A percentile compares a stretch with the other conserved stretches of the same genome.
Conservation (phyloP, 2,329 filamentous ascomycete species). For the Diplodia sapinea region DNA sequence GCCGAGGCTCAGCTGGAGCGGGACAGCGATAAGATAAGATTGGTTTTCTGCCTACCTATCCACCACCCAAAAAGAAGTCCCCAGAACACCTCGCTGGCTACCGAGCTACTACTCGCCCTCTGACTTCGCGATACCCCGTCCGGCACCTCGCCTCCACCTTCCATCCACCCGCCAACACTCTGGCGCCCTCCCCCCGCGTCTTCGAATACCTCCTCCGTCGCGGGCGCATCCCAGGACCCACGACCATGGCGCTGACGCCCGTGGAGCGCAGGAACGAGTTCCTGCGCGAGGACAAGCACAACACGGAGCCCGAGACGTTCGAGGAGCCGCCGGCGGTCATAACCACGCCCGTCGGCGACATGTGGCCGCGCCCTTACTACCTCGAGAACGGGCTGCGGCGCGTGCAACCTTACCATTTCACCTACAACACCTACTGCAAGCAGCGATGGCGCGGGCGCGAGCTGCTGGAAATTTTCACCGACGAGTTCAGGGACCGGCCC, state of each 20-base stretch:
- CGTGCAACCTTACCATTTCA: constrained; percentile 86
- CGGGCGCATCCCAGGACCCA: constrained; percentile 47
- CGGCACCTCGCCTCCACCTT: background rate
- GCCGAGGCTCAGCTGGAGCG: constrained; percentile 4
- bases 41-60: background rate
- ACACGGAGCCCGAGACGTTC: constrained; percentile 41
- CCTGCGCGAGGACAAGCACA: constrained; percentile 31
- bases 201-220: constrained; percentile 59
- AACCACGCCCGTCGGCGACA: constrained; percentile 61
- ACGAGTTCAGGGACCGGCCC: constrained; percentile 89
- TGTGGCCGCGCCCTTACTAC: constrained; percentile 75
- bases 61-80: constrained; percentile 23
- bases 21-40: constrained; percentile 26
- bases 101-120: background rate
- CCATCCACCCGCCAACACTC: constrained; percentile 19
- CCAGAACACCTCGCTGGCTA: background rate
- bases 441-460: constrained; percentile 85
- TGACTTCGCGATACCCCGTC: background rate
- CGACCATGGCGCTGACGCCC: constrained; percentile 53
- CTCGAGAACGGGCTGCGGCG: constrained; percentile 83
- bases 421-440: constrained; percentile 95
- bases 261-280: constrained; percentile 38
- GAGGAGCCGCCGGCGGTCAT: constrained; percentile 56
- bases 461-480: constrained; percentile 84
- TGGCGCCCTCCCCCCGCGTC: constrained; percentile 60